phyloP scores from a whole-genome alignment of 305 asterid species.

The Fraxinus sp. region DNA sequence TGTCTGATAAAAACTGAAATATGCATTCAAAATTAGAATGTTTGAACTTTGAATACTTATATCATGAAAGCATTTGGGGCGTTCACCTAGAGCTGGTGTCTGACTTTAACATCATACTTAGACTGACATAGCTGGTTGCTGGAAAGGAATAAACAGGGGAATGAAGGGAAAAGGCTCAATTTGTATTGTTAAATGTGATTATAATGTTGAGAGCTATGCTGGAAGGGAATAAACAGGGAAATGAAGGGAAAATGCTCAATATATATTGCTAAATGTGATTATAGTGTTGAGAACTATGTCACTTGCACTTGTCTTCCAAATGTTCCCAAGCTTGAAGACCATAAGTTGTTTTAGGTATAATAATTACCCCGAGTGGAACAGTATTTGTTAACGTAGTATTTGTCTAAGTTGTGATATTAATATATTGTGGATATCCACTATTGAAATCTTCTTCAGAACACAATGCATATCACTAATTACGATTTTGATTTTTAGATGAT shows the following conservation, averaged over 20 bases:
- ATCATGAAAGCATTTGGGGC: neutral
- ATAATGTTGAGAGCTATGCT: neutral
- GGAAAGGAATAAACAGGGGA: neutral
- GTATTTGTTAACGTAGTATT: neutral
- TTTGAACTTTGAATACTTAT: neutral
- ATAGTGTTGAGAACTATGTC: slow-evolving; percentile 2
- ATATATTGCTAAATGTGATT: neutral
- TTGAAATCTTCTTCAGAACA: neutral
- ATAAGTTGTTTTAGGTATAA: neutral
- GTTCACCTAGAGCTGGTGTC: neutral
- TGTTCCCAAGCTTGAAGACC: slow-evolving; percentile 8
- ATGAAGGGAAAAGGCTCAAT: neutral
- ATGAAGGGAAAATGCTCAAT: neutral
- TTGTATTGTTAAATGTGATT: neutral
- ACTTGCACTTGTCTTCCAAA: neutral
- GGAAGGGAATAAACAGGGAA: neutral
- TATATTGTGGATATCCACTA: slow-evolving; percentile 10
- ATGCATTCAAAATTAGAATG: neutral
- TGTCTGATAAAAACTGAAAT: neutral
- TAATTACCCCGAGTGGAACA: neutral
- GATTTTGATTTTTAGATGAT: slow-evolving; percentile 67
- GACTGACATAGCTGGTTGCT: neutral
- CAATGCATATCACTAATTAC: slow-evolving; percentile 19
- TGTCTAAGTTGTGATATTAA: slow-evolving; percentile 7
- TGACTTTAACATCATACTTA: neutral